phyloP scores from a whole-genome alignment of 1,284 basidiomycete species.

The Hypsizygus ulmarius region DNA sequence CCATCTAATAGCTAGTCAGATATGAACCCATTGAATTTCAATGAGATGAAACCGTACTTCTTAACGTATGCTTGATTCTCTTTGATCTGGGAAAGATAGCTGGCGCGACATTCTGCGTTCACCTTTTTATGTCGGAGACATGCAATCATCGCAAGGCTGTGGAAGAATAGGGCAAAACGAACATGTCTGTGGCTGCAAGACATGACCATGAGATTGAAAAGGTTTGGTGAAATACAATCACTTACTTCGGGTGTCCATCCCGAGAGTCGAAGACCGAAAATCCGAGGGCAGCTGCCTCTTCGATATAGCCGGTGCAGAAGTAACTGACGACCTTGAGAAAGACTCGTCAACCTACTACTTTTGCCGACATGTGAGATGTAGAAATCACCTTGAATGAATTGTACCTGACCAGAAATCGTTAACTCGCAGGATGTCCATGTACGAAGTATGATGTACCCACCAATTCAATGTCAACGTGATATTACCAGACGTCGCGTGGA shows the following conservation, averaged over 20 bases:
- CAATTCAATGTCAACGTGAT: constrained; percentile 54
- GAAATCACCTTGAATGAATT: constrained; percentile 56
- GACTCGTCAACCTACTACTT: neutral
- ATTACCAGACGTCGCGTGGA: constrained; percentile 45
- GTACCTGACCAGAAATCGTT: constrained; percentile 42
- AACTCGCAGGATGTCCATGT: constrained; percentile 2
- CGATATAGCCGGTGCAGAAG: constrained; percentile 56
- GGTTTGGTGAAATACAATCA: neutral
- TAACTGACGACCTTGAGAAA: constrained; percentile 51
- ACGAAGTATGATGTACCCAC: constrained; percentile 33
- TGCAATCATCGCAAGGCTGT: constrained; percentile 58
- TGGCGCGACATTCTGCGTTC: constrained; percentile 32
- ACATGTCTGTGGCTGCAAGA: constrained; percentile 57
- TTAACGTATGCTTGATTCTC: constrained; percentile 58
- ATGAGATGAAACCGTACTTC: constrained; percentile 36
- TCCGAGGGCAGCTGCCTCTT: constrained; percentile 59
- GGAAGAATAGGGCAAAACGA: constrained; percentile 66
- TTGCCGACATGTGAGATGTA: constrained; percentile 2
- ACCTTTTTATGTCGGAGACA: constrained; percentile 48
- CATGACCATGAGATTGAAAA: neutral
- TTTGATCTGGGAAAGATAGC: constrained; percentile 55
- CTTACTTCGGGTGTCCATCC: constrained; percentile 60
- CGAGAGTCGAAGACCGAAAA: constrained; percentile 58
- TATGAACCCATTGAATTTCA: constrained; percentile 5
- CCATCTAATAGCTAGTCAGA: constrained; percentile 45